Conservation (phyloP, 352 stramenopile genomes). For the Phytophthora hibernalis region DNA sequence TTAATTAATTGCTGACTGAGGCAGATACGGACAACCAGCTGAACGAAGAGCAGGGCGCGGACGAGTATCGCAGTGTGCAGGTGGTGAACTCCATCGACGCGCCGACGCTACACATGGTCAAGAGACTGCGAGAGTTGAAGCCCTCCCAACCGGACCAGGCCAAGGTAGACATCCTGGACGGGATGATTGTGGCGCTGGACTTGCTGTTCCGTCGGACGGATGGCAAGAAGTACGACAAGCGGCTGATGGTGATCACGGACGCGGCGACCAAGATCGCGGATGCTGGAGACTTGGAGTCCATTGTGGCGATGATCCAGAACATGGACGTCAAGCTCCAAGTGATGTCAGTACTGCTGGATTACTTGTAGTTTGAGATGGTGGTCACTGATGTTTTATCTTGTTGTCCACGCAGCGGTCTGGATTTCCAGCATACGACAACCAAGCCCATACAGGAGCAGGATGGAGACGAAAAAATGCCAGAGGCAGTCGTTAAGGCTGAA, state of each 20-base stretch:
- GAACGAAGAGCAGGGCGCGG: conserved; percentile 69
- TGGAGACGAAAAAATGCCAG: conserved; percentile 30
- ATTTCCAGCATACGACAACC: conserved; percentile 66
- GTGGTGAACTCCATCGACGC: conserved; percentile 71
- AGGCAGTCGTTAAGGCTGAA: conserved; percentile 36
- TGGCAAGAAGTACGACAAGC: conserved; percentile 82
- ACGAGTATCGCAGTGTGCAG: conserved; percentile 67
- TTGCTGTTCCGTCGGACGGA: conserved; percentile 78
- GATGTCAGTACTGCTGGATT: conserved; percentile 49
- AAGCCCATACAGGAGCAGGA: conserved; percentile 35
- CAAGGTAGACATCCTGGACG: conserved; percentile 81
- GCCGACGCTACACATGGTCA: conserved; percentile 67
- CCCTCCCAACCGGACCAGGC: conserved; percentile 28
- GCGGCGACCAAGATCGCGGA: conserved; percentile 68
- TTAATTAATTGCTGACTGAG: neutral
- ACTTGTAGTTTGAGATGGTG: neutral
- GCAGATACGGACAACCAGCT: conserved; percentile 83
- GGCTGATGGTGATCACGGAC: conserved; percentile 82
- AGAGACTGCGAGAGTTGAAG: conserved; percentile 52
- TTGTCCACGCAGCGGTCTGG: conserved; percentile 48
- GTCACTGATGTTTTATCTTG: conserved; percentile 4
- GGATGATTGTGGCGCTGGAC: conserved; percentile 84
- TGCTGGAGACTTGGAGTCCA: conserved; percentile 63
- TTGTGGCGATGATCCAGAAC: conserved; percentile 80
- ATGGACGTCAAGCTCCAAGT: conserved; percentile 86